These are phyloP conservation scores for Zostera marina DNA, from an alignment of 116 monocot species.

Conservation along the genomic window DNA sequence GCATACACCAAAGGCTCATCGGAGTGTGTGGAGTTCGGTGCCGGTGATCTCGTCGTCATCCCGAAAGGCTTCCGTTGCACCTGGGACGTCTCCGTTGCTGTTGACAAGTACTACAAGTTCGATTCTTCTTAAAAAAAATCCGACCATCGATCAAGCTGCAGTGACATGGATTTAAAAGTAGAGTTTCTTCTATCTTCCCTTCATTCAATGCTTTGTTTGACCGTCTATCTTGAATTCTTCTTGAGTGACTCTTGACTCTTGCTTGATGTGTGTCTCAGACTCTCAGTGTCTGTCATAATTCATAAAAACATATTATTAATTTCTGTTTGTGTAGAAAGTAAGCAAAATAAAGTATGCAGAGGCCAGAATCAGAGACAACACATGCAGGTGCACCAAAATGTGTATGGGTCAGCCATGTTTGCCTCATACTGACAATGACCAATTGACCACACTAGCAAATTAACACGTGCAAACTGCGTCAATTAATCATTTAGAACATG, in stretches of 20 bases:
- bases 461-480: too few relatives aligned
- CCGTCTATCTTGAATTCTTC: neutral
- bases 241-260: too few relatives aligned
- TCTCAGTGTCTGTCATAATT: too few relatives aligned
- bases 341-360: too few relatives aligned
- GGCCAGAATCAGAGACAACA: too few relatives aligned
- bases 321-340: too few relatives aligned
- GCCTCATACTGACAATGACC: too few relatives aligned
- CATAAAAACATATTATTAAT: neutral
- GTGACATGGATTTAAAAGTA: neutral
- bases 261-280: too few relatives aligned
- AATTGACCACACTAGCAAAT: too few relatives aligned
- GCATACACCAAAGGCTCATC: conserved; percentile 48
- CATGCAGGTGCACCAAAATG: too few relatives aligned
- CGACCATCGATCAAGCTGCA: neutral
- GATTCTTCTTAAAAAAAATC: conserved; percentile 30
- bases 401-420: too few relatives aligned
- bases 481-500: too few relatives aligned
- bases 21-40: conserved; percentile 70
- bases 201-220: neutral
- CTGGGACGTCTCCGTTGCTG: conserved; percentile 79
- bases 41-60: conserved; percentile 85
- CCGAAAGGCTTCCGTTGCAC: conserved; percentile 93
- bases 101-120: conserved; percentile 95
- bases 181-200: conserved; percentile 2